Conservation (phyloP, 108 stramenopile species). For the Epithemia pelagica region DNA sequence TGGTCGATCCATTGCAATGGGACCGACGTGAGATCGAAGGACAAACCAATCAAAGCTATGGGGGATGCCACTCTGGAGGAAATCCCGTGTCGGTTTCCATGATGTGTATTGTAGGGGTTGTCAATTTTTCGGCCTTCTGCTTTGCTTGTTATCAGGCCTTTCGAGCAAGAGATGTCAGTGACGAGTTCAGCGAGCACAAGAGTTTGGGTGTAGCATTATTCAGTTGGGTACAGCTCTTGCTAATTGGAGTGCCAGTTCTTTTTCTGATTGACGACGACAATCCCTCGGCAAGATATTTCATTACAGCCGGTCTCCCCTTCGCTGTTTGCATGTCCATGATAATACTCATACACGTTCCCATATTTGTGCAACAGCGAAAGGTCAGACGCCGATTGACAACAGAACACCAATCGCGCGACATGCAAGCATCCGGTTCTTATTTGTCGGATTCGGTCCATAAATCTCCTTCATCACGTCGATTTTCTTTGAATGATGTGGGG, state of each 20-base stretch:
- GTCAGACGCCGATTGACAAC: not conserved
- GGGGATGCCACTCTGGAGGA: not conserved
- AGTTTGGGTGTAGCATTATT: constrained; percentile 28
- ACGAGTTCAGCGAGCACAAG: constrained; percentile 33
- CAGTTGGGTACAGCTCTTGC: constrained; percentile 34
- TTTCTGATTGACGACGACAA: constrained; percentile 27
- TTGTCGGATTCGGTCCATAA: not conserved
- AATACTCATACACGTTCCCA: constrained; percentile 40
- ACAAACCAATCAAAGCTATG: constrained; percentile 9
- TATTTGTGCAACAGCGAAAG: constrained; percentile 5
- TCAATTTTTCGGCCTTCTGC: constrained; percentile 21
- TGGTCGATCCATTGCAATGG: constrained; percentile 20
- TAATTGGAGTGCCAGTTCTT: constrained; percentile 31
- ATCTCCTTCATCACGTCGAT: not conserved
- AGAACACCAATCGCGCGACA: not conserved
- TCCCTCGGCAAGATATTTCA: constrained; percentile 26
- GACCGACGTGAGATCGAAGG: constrained; percentile 16
- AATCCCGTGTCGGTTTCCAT: not conserved
- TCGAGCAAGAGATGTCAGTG: constrained; percentile 28
- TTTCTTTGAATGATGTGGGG: not conserved
- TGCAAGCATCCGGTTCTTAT: not conserved
- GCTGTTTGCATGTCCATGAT: constrained; percentile 31
- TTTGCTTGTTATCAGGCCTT: constrained; percentile 29
- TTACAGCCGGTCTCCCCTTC: constrained; percentile 25
- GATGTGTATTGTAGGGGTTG: constrained; percentile 12